Percentiles rank a stretch among this genome's conserved stretches.
Evolutionary conservation across 2,329 filamentous ascomycete species (phyloP).

Genomic region (Aspergillus ibericus): DNA sequence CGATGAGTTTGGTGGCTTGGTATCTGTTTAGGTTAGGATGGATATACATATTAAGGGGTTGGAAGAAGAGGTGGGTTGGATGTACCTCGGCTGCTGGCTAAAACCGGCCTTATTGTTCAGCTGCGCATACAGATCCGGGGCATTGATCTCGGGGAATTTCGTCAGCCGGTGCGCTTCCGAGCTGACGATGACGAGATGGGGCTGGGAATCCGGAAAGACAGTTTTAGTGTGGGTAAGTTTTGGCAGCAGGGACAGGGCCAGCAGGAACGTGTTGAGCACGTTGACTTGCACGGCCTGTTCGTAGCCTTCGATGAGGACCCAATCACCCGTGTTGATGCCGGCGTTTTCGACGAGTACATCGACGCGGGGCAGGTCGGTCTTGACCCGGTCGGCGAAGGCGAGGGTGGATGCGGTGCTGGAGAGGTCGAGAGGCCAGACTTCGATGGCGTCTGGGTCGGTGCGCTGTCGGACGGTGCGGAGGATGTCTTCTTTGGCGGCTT

Average conservation of each 20-base stretch:
- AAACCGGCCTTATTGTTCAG: background rate
- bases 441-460: background rate
- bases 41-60: no score
- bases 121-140: background rate
- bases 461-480: constrained; percentile 5
- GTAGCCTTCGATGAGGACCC: background rate
- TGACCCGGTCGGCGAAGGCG: background rate
- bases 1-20: background rate
- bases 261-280: constrained; percentile 1
- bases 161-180: constrained; percentile 1
- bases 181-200: background rate
- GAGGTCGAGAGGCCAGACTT: constrained; percentile 1
- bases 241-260: background rate
- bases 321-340: background rate
- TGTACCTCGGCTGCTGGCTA: background rate
- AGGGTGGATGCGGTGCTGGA: background rate
- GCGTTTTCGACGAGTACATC: constrained; percentile 4
- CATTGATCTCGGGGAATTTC: background rate
- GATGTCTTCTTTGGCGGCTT: constrained; percentile 32
- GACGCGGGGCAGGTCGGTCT: background rate
- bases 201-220: background rate
- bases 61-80: background rate
- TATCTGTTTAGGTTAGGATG: no score
- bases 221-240: background rate
- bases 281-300: constrained; percentile 1